These are phyloP conservation scores for Boletus subparvulus DNA, from an alignment of 768 basidiomycete genomes.

Conservation along the genomic window DNA sequence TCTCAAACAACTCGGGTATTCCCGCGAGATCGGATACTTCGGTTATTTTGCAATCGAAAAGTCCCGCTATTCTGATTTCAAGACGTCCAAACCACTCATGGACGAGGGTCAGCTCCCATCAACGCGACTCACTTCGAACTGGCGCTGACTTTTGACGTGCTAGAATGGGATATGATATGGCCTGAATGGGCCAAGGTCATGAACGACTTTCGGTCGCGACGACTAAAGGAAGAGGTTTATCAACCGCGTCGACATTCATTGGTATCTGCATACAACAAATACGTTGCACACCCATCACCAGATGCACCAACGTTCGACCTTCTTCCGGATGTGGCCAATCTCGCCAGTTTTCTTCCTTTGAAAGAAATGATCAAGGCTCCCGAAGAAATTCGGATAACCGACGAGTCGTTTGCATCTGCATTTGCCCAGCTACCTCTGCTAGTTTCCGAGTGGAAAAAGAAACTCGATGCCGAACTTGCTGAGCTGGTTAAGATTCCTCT, in stretches of 20 bases:
- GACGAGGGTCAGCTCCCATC: background rate
- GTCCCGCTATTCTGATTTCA: background rate
- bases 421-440: slow-evolving; percentile 10
- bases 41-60: fast-evolving
- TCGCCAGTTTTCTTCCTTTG: background rate
- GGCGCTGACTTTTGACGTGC: background rate
- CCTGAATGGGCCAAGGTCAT: slow-evolving; percentile 3
- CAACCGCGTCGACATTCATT: background rate
- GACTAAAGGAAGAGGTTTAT: background rate
- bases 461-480: slow-evolving; percentile 7
- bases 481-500: background rate
- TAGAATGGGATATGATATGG: slow-evolving; percentile 9
- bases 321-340: background rate
- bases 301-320: background rate
- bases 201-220: background rate
- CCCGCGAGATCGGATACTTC: background rate
- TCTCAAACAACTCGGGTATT: slow-evolving; percentile 7
- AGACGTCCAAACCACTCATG: slow-evolving; percentile 4
- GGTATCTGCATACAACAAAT: background rate
- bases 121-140: background rate
- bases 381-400: background rate
- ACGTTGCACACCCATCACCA: background rate
- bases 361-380: background rate
- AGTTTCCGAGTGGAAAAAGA: slow-evolving; percentile 4
- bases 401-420: background rate